phyloP scores from a whole-genome alignment of 2,329 filamentous ascomycete genomes.

The Lizonia empirigonia region DNA sequence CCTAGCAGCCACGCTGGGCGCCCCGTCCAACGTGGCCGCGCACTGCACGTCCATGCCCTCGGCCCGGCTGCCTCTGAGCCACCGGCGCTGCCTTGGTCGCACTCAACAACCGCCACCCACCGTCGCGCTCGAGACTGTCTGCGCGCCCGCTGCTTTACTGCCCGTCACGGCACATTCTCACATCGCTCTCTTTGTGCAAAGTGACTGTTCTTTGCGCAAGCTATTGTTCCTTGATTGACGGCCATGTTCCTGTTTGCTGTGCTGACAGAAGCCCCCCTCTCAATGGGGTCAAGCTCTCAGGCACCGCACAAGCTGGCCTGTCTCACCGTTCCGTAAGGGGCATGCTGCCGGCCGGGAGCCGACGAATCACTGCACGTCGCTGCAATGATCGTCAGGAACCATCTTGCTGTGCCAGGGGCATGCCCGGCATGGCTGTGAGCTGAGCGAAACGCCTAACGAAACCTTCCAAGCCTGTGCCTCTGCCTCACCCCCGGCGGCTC shows the following conservation, averaged over 20 bases:
- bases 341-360: constrained; percentile 18
- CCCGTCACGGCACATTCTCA: constrained; percentile 1
- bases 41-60: constrained; percentile 20
- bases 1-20: constrained; percentile 11
- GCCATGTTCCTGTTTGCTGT: constrained; percentile 2
- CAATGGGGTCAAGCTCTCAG: constrained; percentile 24
- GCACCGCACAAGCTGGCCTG: constrained; percentile 25
- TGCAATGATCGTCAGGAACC: constrained; percentile 42
- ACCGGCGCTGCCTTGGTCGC: constrained; percentile 28
- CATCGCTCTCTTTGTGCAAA: background rate
- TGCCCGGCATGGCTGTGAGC: constrained; percentile 25
- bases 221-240: no score
- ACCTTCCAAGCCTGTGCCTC: constrained; percentile 24
- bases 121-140: constrained; percentile 15
- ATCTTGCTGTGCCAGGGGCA: constrained; percentile 22
- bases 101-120: constrained; percentile 28
- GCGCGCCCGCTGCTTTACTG: constrained; percentile 13
- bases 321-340: constrained; percentile 39
- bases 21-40: constrained; percentile 24
- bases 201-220: no score
- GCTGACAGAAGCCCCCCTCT: constrained; percentile 18
- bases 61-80: constrained; percentile 27
- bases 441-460: constrained; percentile 28
- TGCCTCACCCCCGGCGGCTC: constrained; percentile 21
- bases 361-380: constrained; percentile 30